Conservation (phyloP, 2,329 filamentous ascomycete genomes). For the Colletotrichum sp. region DNA sequence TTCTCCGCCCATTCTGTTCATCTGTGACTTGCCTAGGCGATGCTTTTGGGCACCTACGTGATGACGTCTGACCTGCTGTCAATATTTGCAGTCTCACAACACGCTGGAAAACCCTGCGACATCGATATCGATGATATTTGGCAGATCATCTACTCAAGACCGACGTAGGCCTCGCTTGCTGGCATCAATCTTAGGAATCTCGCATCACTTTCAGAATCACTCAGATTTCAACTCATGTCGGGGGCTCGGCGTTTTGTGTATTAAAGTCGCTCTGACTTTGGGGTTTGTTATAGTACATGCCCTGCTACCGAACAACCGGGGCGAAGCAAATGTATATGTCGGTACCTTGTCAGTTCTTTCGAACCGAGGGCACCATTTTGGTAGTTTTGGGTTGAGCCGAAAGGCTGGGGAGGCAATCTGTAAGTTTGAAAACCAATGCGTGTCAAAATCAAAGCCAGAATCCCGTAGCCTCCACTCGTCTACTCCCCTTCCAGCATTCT, state of each 20-base stretch:
- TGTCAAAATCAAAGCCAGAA: slow-evolving; percentile 15
- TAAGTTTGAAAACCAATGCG: slow-evolving; percentile 13
- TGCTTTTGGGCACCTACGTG: not conserved
- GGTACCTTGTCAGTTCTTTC: not conserved
- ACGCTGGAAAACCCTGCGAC: not conserved
- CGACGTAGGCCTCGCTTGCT: not conserved
- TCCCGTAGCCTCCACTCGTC: slow-evolving; percentile 4
- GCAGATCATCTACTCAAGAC: not conserved
- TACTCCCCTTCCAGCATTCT: slow-evolving; percentile 14
- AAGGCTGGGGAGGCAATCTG: slow-evolving; percentile 13
- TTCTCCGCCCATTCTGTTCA: not conserved
- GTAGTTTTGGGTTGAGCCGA: slow-evolving; percentile 5
- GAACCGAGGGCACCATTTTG: not conserved
- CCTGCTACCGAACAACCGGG: not conserved
- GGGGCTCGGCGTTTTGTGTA: slow-evolving; percentile 17
- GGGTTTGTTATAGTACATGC: slow-evolving; percentile 18
- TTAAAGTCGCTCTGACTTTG: slow-evolving; percentile 7
- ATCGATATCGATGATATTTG: not conserved
- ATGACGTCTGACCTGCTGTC: not conserved
- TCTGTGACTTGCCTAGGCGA: not conserved
- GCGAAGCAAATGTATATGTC: slow-evolving; percentile 9
- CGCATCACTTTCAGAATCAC: not conserved
- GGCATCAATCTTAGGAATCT: not conserved
- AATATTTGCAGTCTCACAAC: not conserved
- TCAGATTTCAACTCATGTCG: not conserved